Percentiles rank a stretch among this genome's conserved stretches.
These are phyloP conservation scores for Cystobasidium slooffiae DNA, from an alignment of 1,284 basidiomycete genomes.

Conservation along the genomic window DNA sequence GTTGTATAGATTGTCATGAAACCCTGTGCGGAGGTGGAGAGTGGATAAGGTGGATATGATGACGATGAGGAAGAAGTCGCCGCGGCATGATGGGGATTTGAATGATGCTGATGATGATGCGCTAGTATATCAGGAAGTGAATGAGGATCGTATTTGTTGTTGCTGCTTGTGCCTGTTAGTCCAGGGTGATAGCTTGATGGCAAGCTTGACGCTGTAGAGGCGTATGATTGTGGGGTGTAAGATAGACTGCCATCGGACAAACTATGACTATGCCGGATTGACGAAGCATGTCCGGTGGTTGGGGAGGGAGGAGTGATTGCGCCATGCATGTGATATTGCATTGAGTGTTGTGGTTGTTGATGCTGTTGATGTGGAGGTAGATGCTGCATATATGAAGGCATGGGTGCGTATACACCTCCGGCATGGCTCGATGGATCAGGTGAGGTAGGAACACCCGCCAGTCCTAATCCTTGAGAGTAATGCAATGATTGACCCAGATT, in stretches of 20 bases:
- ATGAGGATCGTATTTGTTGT: conserved; percentile 3
- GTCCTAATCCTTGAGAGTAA: conserved; percentile 1
- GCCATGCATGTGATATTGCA: conserved; percentile 7
- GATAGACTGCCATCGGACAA: conserved; percentile 14
- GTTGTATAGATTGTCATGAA: conserved; percentile 22
- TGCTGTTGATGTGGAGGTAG: neutral
- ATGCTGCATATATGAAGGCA: conserved; percentile 12
- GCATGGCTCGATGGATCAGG: too few species aligned
- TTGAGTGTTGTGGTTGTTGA: neutral
- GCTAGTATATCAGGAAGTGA: neutral
- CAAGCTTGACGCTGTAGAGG: conserved; percentile 8
- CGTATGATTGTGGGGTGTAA: conserved; percentile 24
- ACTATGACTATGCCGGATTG: neutral
- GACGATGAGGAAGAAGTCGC: neutral
- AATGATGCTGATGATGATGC: neutral
- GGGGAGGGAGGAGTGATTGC: conserved; percentile 14
- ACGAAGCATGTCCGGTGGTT: conserved; percentile 8
- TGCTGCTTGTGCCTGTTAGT: neutral
- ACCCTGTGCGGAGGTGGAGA: conserved; percentile 32
- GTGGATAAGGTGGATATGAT: conserved; percentile 13
- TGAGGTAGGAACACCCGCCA: neutral
- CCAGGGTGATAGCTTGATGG: conserved; percentile 10
- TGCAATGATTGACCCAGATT: neutral
- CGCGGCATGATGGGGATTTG: conserved; percentile 5
- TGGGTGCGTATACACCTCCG: neutral